Conservation (phyloP, 805 yeast genomes). For the Starmerella stellata region DNA sequence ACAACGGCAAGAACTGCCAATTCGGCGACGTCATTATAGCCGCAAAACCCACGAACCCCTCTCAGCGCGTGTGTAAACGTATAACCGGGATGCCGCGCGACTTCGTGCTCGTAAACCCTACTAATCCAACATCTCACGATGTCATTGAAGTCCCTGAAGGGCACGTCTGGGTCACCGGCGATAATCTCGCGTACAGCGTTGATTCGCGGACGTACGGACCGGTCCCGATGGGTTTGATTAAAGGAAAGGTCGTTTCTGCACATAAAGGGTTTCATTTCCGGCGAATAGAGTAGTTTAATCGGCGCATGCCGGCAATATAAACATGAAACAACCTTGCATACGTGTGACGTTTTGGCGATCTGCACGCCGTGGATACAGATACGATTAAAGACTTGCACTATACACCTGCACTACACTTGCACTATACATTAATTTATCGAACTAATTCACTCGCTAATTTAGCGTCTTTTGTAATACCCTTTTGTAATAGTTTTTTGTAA, state of each 20-base stretch:
- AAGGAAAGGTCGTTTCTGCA: conserved; percentile 45
- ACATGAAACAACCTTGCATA: no score
- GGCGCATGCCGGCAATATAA: no score
- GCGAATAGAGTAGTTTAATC: not conserved
- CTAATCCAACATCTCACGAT: conserved; percentile 24
- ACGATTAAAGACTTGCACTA: no score
- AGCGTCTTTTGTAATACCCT: no score
- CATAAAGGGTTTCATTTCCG: not conserved
- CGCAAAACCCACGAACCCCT: conserved; percentile 73
- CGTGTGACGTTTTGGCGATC: no score
- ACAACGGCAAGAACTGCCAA: conserved; percentile 45
- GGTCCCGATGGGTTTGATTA: conserved; percentile 73
- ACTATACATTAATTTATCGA: no score
- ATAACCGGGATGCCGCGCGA: conserved; percentile 96
- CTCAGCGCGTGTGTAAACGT: conserved; percentile 74
- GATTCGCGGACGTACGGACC: conserved; percentile 82
- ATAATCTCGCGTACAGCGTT: conserved; percentile 65
- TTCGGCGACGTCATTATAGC: conserved; percentile 84
- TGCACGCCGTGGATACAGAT: no score
- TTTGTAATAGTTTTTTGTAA: no score
- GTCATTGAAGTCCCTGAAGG: conserved; percentile 76
- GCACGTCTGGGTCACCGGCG: conserved; percentile 96
- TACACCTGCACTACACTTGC: no score
- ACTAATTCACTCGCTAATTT: no score
- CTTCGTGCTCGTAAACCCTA: conserved; percentile 59